Conservation (phyloP, 139 green algal genomes). For the Pedinophyceae sp. region DNA sequence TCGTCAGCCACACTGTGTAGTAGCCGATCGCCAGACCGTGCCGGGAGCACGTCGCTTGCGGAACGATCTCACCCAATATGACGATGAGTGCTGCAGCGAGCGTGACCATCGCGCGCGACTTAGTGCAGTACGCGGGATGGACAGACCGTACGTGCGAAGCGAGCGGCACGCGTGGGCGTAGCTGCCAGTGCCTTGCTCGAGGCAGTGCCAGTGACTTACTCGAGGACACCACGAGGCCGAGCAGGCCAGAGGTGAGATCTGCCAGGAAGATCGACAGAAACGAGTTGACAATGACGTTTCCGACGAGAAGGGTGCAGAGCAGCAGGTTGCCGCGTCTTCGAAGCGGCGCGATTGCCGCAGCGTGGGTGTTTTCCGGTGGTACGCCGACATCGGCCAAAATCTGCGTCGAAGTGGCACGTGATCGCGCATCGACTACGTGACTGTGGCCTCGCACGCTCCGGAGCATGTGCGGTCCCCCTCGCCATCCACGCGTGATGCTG, state of each 20-base stretch:
- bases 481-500: constrained; percentile 8
- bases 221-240: constrained; percentile 33
- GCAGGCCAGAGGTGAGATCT: constrained; percentile 15
- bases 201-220: too few relatives aligned
- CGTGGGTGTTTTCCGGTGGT: constrained; percentile 6
- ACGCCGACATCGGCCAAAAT: constrained; percentile 17
- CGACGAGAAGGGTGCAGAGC: constrained; percentile 50
- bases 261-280: constrained; percentile 32
- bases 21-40: constrained; percentile 72
- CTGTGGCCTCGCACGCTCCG: constrained; percentile 1
- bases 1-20: constrained; percentile 57
- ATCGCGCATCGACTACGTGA: background rate
- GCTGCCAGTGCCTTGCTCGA: too few relatives aligned
- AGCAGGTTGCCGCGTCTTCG: constrained; percentile 40
- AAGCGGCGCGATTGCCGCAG: constrained; percentile 20
- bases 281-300: constrained; percentile 39
- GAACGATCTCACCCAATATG: constrained; percentile 74
- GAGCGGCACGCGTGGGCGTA: too few relatives aligned
- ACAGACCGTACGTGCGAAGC: too few relatives aligned
- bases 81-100: background rate
- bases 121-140: too few relatives aligned
- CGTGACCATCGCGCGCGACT: too few relatives aligned
- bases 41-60: constrained; percentile 65
- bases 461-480: constrained; percentile 11
- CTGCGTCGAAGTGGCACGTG: constrained; percentile 10